Conservation (phyloP, 495 filamentous ascomycete species). For the Hypoxylon trugodes region DNA sequence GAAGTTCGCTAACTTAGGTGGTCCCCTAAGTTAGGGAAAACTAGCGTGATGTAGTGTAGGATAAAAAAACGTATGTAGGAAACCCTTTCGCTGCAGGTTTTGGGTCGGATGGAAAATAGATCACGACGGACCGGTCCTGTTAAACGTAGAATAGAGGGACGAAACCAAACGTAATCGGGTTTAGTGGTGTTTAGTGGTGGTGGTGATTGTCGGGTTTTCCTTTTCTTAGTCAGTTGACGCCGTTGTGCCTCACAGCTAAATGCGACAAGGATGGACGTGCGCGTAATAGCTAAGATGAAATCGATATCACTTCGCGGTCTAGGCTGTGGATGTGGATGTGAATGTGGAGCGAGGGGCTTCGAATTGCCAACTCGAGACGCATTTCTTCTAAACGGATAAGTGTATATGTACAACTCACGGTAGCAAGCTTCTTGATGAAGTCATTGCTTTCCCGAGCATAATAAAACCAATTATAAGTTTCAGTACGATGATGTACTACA, state of each 20-base stretch:
- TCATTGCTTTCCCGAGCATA: constrained; percentile 18
- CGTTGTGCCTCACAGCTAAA: constrained; percentile 16
- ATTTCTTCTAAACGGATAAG: no score
- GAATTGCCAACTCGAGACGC: constrained; percentile 14
- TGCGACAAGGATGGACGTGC: constrained; percentile 20
- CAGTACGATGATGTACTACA: constrained; percentile 17
- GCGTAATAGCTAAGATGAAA: constrained; percentile 13
- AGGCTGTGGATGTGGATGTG: constrained; percentile 1
- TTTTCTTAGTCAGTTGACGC: constrained; percentile 24
- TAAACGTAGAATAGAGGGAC: constrained; percentile 8
- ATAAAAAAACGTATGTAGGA: constrained; percentile 11
- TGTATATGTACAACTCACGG: not conserved
- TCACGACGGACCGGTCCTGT: constrained; percentile 4
- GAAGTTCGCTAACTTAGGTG: not conserved
- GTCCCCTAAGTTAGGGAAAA: not conserved
- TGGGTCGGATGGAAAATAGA: constrained; percentile 18
- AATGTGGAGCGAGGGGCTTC: constrained; percentile 6
- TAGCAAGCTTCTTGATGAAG: constrained; percentile 18
- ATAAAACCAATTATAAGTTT: constrained; percentile 7
- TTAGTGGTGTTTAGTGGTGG: not conserved
- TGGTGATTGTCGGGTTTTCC: constrained; percentile 5
- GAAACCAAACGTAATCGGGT: constrained; percentile 7
- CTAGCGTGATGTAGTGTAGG: constrained; percentile 5
- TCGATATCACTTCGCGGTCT: constrained; percentile 18
- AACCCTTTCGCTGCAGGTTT: constrained; percentile 8